Base-by-base conservation (phyloP, 805 yeast species). In the Nakazawaea anatomiae region DNA sequence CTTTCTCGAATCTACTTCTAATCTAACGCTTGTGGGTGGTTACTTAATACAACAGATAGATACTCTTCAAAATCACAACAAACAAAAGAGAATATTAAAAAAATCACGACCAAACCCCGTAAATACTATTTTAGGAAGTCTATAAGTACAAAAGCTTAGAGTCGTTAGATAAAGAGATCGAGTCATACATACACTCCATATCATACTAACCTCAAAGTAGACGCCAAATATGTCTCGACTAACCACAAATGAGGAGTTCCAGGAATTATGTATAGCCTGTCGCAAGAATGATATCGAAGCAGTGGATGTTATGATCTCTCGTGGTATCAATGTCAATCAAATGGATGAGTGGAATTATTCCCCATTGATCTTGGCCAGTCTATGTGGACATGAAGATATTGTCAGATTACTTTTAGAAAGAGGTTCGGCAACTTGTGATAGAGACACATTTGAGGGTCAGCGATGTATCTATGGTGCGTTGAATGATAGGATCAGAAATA, bases 391-490 rank as follows among this genome's bases (percentile, higher is more conserved):
- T 62, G 74, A 73, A 54, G 70, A 68, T 1, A 73, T 87, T 4
- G 94, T 87, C n/a, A 71, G 69, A 48, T 63, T 82, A 46, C 66
- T 87, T 27, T 68, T 87, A 8, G 73, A 77, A 43, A 67, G 80
- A 43, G 96, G 96, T 6, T 39, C 43, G 7, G 89, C 94, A 0
- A 73, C 81, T 6, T 86, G 92, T 63, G 91, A 85, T 63, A 73
- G 89, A 59, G 92, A 87, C 60, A 83, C 90, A n/a, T 82, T 82
- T 59, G 87, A 86, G 62, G 94, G 95, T 2, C 88, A 85, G 10
- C 51, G 87, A 42, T 86, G 92, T 56, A 73, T 87, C 2, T 86
- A 87, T 59, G 94, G 91, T 2, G 94, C 95, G 0, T 65, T 87
- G 51, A 87, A 76, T 14, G 89, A 85, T 60, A 63, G 70, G 4